Conservation (phyloP, 192 early-diverging fungal species). For the Linnemannia elongata region DNA sequence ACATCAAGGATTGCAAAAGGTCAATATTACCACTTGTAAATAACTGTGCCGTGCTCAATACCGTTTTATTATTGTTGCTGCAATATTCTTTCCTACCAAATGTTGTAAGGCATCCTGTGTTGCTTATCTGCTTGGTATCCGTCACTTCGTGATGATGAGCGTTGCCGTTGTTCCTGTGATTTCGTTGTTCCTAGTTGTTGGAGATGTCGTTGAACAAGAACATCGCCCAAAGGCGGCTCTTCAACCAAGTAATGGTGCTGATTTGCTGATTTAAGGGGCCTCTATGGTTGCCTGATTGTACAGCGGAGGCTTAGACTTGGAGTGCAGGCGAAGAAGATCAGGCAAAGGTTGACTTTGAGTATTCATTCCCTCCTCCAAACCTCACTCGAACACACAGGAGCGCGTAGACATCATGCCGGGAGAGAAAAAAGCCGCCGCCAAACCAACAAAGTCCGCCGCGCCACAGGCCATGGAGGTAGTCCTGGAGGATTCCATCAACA, state of each 20-base stretch:
- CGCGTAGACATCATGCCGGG: conserved; percentile 34
- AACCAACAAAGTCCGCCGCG: conserved; percentile 29
- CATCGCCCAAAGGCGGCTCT: not conserved
- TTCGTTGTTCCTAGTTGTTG: not conserved
- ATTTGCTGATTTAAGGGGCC: not conserved
- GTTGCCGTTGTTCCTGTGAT: not conserved
- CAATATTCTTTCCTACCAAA: conserved; percentile 26
- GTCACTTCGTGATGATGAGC: not conserved
- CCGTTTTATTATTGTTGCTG: too few species aligned
- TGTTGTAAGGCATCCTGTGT: conserved; percentile 46
- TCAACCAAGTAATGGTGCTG: not conserved
- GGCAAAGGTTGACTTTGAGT: not conserved
- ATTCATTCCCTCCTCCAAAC: not conserved
- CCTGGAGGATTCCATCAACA: conserved; percentile 49
- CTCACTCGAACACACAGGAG: not conserved
- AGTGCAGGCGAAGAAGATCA: not conserved
- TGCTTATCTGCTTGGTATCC: not conserved
- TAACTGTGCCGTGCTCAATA: not conserved
- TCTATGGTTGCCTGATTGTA: not conserved
- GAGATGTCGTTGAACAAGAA: not conserved
- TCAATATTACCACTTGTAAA: not conserved
- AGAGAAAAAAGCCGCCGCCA: conserved; percentile 28
- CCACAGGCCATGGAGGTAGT: conserved; percentile 32
- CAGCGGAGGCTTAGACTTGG: not conserved
- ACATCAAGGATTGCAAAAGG: not conserved